These are phyloP conservation scores for Aspergillus cavernicola DNA, from an alignment of 495 filamentous ascomycete genomes.

Conservation along the genomic window DNA sequence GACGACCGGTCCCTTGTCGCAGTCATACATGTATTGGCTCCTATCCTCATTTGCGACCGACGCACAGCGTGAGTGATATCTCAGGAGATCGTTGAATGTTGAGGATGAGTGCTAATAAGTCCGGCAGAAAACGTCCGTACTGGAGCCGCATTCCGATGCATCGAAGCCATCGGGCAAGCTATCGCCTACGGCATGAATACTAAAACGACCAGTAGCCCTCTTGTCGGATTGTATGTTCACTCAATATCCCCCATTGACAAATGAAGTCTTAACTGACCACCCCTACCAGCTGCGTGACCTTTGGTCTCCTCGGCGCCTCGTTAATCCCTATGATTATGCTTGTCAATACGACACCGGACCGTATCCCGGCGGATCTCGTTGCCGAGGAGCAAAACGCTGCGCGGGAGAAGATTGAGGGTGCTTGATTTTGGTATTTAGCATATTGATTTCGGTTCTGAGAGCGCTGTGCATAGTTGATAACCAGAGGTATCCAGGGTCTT, in stretches of 20 bases:
- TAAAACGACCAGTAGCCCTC: conserved; percentile 24
- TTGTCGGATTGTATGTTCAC: conserved; percentile 27
- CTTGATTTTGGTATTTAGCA: background rate
- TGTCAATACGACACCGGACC: conserved; percentile 28
- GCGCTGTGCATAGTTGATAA: too few species aligned
- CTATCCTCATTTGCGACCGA: conserved; percentile 29
- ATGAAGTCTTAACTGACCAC: too few species aligned
- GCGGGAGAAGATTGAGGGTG: background rate
- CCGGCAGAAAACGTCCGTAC: conserved; percentile 28
- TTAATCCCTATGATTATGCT: conserved; percentile 26
- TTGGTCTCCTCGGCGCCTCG: conserved; percentile 22
- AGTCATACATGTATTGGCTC: conserved; percentile 34
- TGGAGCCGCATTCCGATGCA: conserved; percentile 29
- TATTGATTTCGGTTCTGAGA: too few species aligned
- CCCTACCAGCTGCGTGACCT: conserved; percentile 26
- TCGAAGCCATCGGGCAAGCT: conserved; percentile 29
- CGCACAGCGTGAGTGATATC: conserved; percentile 21
- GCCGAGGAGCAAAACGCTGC: conserved; percentile 25
- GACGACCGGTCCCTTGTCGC: conserved; percentile 27
- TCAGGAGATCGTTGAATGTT: too few species aligned
- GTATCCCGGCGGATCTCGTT: conserved; percentile 29
- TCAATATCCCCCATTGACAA: background rate
- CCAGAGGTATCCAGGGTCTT: too few species aligned
- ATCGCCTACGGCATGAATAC: conserved; percentile 32
- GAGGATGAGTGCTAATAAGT: background rate